Conservation (phyloP, 257 asterid genomes). For the Ballota nigra region DNA sequence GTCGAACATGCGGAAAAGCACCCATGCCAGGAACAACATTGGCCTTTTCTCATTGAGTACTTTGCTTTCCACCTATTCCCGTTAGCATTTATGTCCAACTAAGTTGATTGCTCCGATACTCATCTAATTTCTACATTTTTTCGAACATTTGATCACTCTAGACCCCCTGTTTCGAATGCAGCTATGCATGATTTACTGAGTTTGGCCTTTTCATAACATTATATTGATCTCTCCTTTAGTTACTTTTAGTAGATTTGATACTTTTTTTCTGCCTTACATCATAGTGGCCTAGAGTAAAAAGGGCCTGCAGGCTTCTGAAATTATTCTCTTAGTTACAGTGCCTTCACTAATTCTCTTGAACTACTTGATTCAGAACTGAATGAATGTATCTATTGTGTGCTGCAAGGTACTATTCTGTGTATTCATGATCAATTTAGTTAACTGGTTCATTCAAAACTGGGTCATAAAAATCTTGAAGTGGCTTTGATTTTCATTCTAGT, state of each 20-base stretch:
- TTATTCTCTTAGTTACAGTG: not conserved
- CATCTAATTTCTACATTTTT: not conserved
- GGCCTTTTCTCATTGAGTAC: too few relatives aligned
- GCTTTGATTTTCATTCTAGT: slow-evolving; percentile 6
- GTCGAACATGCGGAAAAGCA: too few relatives aligned
- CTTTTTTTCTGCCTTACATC: not conserved
- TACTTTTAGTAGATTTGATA: not conserved
- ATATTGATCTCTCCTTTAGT: not conserved
- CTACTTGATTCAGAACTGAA: not conserved
- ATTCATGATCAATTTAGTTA: not conserved
- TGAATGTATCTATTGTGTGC: not conserved
- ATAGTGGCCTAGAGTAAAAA: not conserved
- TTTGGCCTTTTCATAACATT: not conserved
- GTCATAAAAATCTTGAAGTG: too few relatives aligned
- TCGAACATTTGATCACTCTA: not conserved
- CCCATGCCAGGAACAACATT: too few relatives aligned
- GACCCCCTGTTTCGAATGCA: not conserved
- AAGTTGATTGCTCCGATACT: not conserved
- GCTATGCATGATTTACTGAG: not conserved
- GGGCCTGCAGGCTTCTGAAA: not conserved
- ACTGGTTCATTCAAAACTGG: slow-evolving; percentile 2
- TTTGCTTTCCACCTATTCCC: not conserved
- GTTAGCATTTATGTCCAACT: not conserved
- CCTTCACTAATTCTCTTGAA: not conserved
- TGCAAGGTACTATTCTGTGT: not conserved